These are phyloP conservation scores for Macrophomina tecta DNA, from an alignment of 2,329 filamentous ascomycete species.

Conservation along the genomic window DNA sequence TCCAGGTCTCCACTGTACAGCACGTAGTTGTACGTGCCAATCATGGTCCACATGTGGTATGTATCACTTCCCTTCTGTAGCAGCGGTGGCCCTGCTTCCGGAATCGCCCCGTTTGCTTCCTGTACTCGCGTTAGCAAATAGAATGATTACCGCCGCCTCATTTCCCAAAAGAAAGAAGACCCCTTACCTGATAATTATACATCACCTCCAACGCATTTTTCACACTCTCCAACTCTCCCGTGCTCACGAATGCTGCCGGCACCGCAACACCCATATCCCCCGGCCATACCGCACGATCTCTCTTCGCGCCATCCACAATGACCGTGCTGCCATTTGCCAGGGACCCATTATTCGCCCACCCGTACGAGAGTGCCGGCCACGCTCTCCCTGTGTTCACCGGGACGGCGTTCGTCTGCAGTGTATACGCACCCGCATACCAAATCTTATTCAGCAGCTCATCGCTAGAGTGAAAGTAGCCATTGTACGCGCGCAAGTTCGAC, in stretches of 20 bases:
- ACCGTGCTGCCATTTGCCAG: slow-evolving; percentile 46
- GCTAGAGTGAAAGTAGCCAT: slow-evolving; percentile 45
- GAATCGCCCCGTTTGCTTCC: slow-evolving; percentile 35
- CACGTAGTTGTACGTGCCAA: slow-evolving; percentile 54
- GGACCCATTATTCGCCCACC: slow-evolving; percentile 45
- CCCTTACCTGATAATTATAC: slow-evolving; percentile 37
- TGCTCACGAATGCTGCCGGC: slow-evolving; percentile 41
- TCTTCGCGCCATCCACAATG: slow-evolving; percentile 49
- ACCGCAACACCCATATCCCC: slow-evolving; percentile 60
- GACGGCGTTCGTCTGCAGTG: slow-evolving; percentile 55
- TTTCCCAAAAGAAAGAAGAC: no score
- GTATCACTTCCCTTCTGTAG: slow-evolving; percentile 43
- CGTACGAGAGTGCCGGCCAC: slow-evolving; percentile 39
- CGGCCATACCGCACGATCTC: slow-evolving; percentile 52
- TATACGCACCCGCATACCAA: slow-evolving; percentile 61
- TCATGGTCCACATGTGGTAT: slow-evolving; percentile 60
- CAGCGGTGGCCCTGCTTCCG: slow-evolving; percentile 49
- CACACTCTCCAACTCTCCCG: slow-evolving; percentile 54
- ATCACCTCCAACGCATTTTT: slow-evolving; percentile 46
- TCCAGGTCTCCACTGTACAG: slow-evolving; percentile 43
- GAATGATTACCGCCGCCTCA: no score
- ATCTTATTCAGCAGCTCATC: slow-evolving; percentile 49
- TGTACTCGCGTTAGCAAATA: neutral
- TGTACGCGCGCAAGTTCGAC: slow-evolving; percentile 50
- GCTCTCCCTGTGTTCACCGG: slow-evolving; percentile 6